These are phyloP conservation scores for Cytospora chrysosperma DNA, from an alignment of 2,329 filamentous ascomycete species.

Conservation along the genomic window DNA sequence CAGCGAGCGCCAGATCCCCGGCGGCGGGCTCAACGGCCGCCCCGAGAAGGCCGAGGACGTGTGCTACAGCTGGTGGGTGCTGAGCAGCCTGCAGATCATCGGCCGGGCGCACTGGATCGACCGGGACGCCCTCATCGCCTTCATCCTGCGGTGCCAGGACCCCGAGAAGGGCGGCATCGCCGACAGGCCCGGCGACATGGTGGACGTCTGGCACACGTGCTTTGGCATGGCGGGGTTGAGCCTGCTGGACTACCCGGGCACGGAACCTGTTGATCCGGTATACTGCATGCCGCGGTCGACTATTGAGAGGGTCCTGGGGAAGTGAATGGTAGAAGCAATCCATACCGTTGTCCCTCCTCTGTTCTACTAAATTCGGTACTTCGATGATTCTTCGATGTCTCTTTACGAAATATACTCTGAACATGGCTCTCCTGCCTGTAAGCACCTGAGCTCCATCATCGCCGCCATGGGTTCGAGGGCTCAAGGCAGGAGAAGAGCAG, in stretches of 20 bases:
- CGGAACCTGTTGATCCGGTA: constrained; percentile 80
- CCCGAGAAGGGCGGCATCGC: constrained; percentile 79
- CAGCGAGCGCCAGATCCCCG: constrained; percentile 84
- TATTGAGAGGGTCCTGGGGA: constrained; percentile 56
- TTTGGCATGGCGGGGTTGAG: constrained; percentile 90
- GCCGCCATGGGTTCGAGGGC: constrained; percentile 59
- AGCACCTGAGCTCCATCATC: constrained; percentile 68
- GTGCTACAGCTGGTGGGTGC: constrained; percentile 99
- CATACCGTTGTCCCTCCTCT: background rate
- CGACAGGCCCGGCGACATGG: constrained; percentile 89
- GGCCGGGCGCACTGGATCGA: constrained; percentile 91
- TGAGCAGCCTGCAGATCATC: constrained; percentile 89
- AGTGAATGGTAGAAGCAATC: constrained; percentile 28
- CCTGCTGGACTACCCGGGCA: constrained; percentile 72
- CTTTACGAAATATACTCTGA: too few relatives aligned
- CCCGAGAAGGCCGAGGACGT: constrained; percentile 96
- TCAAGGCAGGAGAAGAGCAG: constrained; percentile 67
- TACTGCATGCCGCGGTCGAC: constrained; percentile 79
- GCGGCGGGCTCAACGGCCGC: constrained; percentile 87
- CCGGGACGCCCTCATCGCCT: constrained; percentile 70
- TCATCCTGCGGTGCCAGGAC: constrained; percentile 90
- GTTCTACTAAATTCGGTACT: constrained; percentile 11
- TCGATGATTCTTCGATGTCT: background rate
- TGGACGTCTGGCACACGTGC: constrained; percentile 93
- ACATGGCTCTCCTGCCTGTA: constrained; percentile 54